Percentiles rank a stretch among this genome's conserved stretches.
Conservation (phyloP, 2,329 filamentous ascomycete genomes). For the Ceratocystis ficicola region DNA sequence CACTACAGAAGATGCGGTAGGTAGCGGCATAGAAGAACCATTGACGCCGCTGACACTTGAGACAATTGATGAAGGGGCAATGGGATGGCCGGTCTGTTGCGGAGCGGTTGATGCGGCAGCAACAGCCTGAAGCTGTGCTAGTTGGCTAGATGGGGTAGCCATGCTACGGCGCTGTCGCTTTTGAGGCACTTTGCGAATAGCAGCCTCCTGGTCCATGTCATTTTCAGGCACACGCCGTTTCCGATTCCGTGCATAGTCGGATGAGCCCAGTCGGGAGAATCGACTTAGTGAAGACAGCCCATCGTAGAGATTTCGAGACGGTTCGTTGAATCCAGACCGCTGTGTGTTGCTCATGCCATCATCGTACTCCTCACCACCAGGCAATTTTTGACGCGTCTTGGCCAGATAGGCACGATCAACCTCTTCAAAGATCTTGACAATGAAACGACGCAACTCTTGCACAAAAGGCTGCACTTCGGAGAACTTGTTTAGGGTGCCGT, state of each 20-base stretch:
- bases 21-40: conserved; percentile 3
- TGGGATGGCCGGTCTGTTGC: background rate
- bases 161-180: conserved; percentile 22
- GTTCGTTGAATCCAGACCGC: conserved; percentile 18
- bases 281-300: conserved; percentile 20
- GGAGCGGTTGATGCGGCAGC: background rate
- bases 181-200: conserved; percentile 20
- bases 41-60: background rate
- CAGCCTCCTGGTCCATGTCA: conserved; percentile 1
- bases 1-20: conserved; percentile 1
- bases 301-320: conserved; percentile 20
- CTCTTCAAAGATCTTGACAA: conserved; percentile 22
- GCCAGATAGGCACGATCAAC: conserved; percentile 21
- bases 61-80: background rate
- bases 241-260: conserved; percentile 17
- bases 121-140: conserved; percentile 19
- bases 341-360: conserved; percentile 4
- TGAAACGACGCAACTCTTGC: conserved; percentile 20
- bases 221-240: conserved; percentile 19
- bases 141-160: conserved; percentile 18
- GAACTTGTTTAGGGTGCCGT: conserved; percentile 16
- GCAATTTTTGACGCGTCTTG: conserved; percentile 22
- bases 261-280: conserved; percentile 19
- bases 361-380: conserved; percentile 16
- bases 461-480: conserved; percentile 20